Conservation (phyloP, 345 rosid genomes). For the Linum trigynum region DNA sequence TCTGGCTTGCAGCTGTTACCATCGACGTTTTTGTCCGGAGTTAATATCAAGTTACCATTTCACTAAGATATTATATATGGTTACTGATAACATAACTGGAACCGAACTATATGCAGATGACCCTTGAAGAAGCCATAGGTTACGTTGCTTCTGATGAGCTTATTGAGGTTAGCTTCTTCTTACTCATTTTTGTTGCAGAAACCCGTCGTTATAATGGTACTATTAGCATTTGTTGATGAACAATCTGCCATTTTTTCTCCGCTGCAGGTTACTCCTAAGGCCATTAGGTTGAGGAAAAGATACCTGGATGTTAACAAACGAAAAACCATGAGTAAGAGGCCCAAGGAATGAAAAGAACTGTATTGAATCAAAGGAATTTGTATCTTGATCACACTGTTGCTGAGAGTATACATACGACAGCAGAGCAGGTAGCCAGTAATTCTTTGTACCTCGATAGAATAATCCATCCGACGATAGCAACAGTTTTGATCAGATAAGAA, state of each 20-base stretch:
- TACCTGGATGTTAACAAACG: slow-evolving; percentile 88
- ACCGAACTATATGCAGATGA: slow-evolving; percentile 51
- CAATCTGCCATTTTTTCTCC: not conserved
- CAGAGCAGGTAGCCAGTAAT: slow-evolving; percentile 5
- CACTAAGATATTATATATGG: not conserved
- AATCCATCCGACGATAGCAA: not conserved
- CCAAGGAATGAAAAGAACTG: slow-evolving; percentile 40
- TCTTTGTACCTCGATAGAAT: not conserved
- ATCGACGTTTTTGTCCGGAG: too few species aligned
- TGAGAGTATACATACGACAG: not conserved
- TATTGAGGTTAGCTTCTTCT: slow-evolving; percentile 56
- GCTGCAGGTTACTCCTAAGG: slow-evolving; percentile 85
- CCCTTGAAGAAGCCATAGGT: slow-evolving; percentile 94
- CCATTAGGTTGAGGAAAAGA: slow-evolving; percentile 73
- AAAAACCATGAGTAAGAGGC: slow-evolving; percentile 69
- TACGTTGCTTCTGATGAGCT: slow-evolving; percentile 95
- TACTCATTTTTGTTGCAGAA: not conserved
- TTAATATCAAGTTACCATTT: not conserved
- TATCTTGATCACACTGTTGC: not conserved
- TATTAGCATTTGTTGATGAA: too few species aligned
- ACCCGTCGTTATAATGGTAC: too few species aligned
- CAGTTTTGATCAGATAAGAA: too few species aligned
- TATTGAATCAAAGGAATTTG: slow-evolving; percentile 13
- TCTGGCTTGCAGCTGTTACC: too few species aligned
- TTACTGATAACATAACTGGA: not conserved